Base-by-base conservation (phyloP, 2,329 filamentous ascomycete genomes). In the Epichloe amarillans region DNA sequence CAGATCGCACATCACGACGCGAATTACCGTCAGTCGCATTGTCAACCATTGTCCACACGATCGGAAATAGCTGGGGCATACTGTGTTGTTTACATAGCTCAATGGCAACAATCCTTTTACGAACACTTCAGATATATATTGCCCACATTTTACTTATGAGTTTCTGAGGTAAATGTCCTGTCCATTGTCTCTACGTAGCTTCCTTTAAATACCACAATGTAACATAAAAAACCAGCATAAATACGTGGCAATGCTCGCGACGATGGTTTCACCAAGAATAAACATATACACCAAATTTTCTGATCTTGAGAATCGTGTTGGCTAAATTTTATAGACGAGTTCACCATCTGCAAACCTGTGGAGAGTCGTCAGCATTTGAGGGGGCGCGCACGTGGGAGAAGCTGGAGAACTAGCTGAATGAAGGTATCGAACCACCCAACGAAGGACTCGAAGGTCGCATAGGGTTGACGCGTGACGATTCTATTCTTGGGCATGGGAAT, bases 251-350 rank as follows among this genome's bases (percentile, higher is more conserved):
- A 40, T 10, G 15, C 38, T 10, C 5, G 37, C 12, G 7, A 19
- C 23, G 3, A 21, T 3, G 17, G 8, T 12, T 42, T 12, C 4
- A 30, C 30, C 8, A 17, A 43, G 2, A 10, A 35, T 15, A 15
- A 40, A 15, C 17, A 3, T 23, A n/a, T 23, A 30, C 36, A 14
- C 14, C 17, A 8, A 42, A 15, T 5, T 2, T n/a, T 50, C 36
- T 51, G 33, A 23, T 39, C 51, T 26, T 15, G 41, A 47, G 46
- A 26, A 45, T 14, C 40, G 19, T 40, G 17, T 10, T 12, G 7
- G 12, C 67, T 68, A 87, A 51, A 88, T 79, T 68, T 84, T 83
- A 66, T 86, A 87, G 43, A 87, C 80, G 54, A 82, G 71, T 47
- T 84, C 77, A 41, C 82, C 83, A 60, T 75, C 74, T 11, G 74